phyloP scores from a whole-genome alignment of 1,284 basidiomycete genomes.

The Lentinula novae-zelandiae region DNA sequence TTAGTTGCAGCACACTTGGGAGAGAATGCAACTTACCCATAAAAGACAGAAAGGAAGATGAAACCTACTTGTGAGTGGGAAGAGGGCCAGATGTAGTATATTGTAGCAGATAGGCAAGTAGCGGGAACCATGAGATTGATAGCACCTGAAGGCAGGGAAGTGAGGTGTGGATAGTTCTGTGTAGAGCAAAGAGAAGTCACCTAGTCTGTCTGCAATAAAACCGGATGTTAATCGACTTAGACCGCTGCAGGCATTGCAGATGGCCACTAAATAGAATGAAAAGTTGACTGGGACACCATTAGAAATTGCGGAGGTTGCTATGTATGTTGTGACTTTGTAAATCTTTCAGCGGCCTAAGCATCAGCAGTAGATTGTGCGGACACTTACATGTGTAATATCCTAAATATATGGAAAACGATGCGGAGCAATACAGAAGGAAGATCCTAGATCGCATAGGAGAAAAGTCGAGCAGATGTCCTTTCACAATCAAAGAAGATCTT shows the following conservation, averaged over 20 bases:
- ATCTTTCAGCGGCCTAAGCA: neutral
- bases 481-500: conserved; percentile 31
- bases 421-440: conserved; percentile 29
- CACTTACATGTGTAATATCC: conserved; percentile 48
- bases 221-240: conserved; percentile 29
- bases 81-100: conserved; percentile 62
- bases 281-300: conserved; percentile 25
- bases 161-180: conserved; percentile 43
- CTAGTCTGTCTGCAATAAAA: conserved; percentile 26
- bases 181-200: conserved; percentile 12
- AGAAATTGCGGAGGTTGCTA: conserved; percentile 24
- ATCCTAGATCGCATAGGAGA: conserved; percentile 31
- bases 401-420: conserved; percentile 37
- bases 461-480: conserved; percentile 36
- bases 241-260: conserved; percentile 30
- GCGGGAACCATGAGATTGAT: conserved; percentile 56
- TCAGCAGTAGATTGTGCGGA: neutral
- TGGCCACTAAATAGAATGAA: conserved; percentile 33
- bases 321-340: conserved; percentile 28
- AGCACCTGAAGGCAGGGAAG: conserved; percentile 48
- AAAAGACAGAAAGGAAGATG: conserved; percentile 44
- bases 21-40: conserved; percentile 37
- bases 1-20: neutral
- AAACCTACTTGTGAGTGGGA: conserved; percentile 35
- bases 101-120: conserved; percentile 41